Evolutionary conservation across 2,329 filamentous ascomycete genomes (phyloP), one percentile per base, ranked within the genome.

Genomic region (Exophiala bonariae): DNA sequence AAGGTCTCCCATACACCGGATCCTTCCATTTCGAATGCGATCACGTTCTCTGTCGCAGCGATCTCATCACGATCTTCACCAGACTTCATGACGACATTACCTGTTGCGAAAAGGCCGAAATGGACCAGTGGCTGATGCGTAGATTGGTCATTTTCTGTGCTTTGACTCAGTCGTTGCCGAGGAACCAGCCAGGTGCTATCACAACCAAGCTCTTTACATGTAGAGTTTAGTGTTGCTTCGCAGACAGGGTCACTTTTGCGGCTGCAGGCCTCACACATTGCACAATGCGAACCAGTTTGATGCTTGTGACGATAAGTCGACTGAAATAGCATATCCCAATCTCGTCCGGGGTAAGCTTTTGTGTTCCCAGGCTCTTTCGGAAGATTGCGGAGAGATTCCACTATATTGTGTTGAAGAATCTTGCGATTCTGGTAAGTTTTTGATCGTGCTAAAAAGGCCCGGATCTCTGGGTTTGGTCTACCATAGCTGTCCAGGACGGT

Each of bases 1-100:
- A 64, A 35, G n/a, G 55, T 51, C 18, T 68, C 62, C 63, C 64
- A 69, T 2, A 66, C 56, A 3, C 66, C 67, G 23, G 63, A 66
- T 2, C 61, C 61, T 43, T 70, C 66, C 64, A 69, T 69, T 31
- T 69, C 66, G 26, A 64, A 66, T 8, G 34, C 59, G 30, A 63
- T 59, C 13, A 63, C 51, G 1, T 54, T 41, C 3, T 63, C 51
- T 19, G 52, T 36, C 11, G 42, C 44, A n/a, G 57, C 44, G 42
- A 65, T 41, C 22, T 47, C n/a, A 35, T 69, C 62, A 6, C 66
- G 60, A 16, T 64, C 45, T 9, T 49, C 33, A 7, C 53, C 65
- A 4, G 64, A 65, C 30, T 66, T 69, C 55, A 72, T 67, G 3
- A 72, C 64, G 2, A 57, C 50, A 34, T 69, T 59, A 7, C 61